Evolutionary conservation across 2,329 filamentous ascomycete genomes (phyloP).

Genomic region (Cladosporium sp.): DNA sequence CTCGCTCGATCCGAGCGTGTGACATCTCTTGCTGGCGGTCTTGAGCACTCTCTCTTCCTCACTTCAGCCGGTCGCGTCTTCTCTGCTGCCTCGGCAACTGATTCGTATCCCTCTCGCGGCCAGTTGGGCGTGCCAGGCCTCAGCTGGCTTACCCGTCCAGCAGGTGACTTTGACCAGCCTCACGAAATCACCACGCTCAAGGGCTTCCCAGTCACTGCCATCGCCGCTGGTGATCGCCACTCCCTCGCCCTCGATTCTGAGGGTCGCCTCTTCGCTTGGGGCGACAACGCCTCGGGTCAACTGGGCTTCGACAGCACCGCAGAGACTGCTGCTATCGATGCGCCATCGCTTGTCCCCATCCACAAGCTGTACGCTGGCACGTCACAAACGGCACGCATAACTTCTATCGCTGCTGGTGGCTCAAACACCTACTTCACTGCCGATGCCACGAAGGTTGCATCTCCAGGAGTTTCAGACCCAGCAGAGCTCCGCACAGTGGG

Average conservation of each 20-base stretch:
- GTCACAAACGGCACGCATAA: slow-evolving; percentile 65
- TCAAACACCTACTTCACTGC: slow-evolving; percentile 84
- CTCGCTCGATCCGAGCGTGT: slow-evolving; percentile 72
- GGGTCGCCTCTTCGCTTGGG: slow-evolving; percentile 81
- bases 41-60: slow-evolving; percentile 83
- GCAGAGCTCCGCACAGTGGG: slow-evolving; percentile 48
- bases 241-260: slow-evolving; percentile 74
- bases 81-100: slow-evolving; percentile 77
- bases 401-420: slow-evolving; percentile 80
- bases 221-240: slow-evolving; percentile 85
- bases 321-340: slow-evolving; percentile 63
- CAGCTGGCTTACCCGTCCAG: slow-evolving; percentile 74
- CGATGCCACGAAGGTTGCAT: slow-evolving; percentile 64
- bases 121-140: slow-evolving; percentile 86
- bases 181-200: slow-evolving; percentile 74
- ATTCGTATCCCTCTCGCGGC: slow-evolving; percentile 76
- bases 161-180: slow-evolving; percentile 75
- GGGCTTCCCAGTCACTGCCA: slow-evolving; percentile 68
- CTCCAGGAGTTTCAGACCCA: slow-evolving; percentile 27
- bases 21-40: slow-evolving; percentile 70
- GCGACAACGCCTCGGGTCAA: slow-evolving; percentile 89
- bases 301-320: slow-evolving; percentile 74
- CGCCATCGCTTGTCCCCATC: slow-evolving; percentile 69
- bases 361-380: slow-evolving; percentile 71
- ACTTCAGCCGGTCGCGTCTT: slow-evolving; percentile 85